Evolutionary conservation across 371 early-diverging fungal species (phyloP), one percentile per base, ranked within the genome.

Genomic region (Zancudomyces culisetae): DNA sequence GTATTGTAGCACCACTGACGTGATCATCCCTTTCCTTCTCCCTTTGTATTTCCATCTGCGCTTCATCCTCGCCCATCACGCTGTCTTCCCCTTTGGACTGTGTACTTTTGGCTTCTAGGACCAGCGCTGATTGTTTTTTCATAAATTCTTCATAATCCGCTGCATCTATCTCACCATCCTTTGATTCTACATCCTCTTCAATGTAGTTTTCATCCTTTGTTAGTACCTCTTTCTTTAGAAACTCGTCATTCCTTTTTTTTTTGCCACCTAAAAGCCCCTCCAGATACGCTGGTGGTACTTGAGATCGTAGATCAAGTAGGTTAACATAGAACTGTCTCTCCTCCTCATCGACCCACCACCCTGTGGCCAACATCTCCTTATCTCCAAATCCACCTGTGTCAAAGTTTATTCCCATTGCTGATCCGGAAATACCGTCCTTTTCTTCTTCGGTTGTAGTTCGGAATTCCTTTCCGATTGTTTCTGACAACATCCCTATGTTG

Each of bases 271-370:
- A 41, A 6, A 13, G 3, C n/a, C n/a, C n/a, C 23, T 48, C 48
- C 6, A 66, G 59, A 58, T 64, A 53, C 35, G 55, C 40, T 3
- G 68, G 64, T 27, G 67, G 67, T 21, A 66, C 49, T 20, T 43
- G 45, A 40, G 68, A 59, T 35, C 53, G 49, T 27, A 66, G 42
- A 21, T 61, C 63, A 24, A 62, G 43, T 4, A 68, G 23, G 12
- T 42, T 30, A 42, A 56, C 60, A 48, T 66, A 55, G 23, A 66
- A 53, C 24, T 43, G n/a, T 49, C 69, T 54, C 51, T 70, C 65
- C 27, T 62, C 55, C 13, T 72, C 69, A 29, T 66, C 60, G 22
- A 55, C 53, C 67, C 67, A 66, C 48, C 53, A 52, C 20, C 53
- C 56, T 26, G 45, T 6, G 26, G 43, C n/a, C 15, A 27, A 28